Base-by-base conservation (phyloP, 352 stramenopile genomes). In the Pythium phragmitis region DNA sequence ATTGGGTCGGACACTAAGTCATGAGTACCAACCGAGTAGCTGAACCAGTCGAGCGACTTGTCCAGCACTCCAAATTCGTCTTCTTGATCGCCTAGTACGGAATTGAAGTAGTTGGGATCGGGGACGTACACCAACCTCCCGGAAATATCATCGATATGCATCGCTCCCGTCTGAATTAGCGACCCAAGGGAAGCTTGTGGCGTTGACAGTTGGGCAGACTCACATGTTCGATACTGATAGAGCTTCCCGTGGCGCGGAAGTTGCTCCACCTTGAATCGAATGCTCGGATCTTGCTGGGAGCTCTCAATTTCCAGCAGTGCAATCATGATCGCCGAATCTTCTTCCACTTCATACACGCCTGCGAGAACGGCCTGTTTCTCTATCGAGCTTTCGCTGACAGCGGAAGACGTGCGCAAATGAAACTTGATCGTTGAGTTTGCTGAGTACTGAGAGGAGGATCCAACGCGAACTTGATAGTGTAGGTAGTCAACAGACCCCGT, bases 391-490 rank as follows among this genome's bases (percentile, higher is more conserved):
- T 46, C 50, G n/a, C 28, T 43, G 11, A 12, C n/a, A 19, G n/a
- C 17, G 5, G 39, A n/a, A 46, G 50, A 3, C 17, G 17, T 16
- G 8, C 16, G 26, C 23, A 64, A 33, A 76, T 61, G 63, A 82
- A 85, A 50, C 65, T 73, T 30, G 23, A 55, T n/a, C 30, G 30
- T 58, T 53, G 7, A 66, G 21, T 54, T 72, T 28, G 8, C 65
- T 70, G 55, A 78, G 72, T 48, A 70, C 43, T 30, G n/a, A 41
- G 52, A 34, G 43, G 34, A 49, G 48, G 85, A 70, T 19, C 67
- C 72, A 50, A 85, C 70, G 2, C 69, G 82, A 34, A 92, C 69
- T 55, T 67, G 68, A 63, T 88, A 92, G 61, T 63, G 55, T 2
- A 92, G 49, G 8, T 75, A 66, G 68, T 92, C 83, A 23, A 54